These are phyloP conservation scores for Colletotrichum chlorophyti DNA, from an alignment of 2,329 filamentous ascomycete genomes.

Conservation along the genomic window DNA sequence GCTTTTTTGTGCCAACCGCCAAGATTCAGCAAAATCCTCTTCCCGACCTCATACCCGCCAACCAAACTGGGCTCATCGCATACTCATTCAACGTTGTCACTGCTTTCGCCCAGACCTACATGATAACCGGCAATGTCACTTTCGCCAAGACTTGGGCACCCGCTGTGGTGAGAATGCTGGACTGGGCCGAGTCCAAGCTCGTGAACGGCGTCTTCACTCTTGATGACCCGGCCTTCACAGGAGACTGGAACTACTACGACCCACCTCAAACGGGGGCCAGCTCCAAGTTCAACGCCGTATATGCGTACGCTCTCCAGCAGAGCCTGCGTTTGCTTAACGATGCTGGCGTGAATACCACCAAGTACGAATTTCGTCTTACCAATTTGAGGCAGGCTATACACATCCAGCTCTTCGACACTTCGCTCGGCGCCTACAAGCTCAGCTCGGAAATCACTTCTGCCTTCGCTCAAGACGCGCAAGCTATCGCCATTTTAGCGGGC, in stretches of 20 bases:
- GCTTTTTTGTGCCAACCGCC: conserved; percentile 40
- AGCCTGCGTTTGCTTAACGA: conserved; percentile 30
- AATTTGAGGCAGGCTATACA: conserved; percentile 35
- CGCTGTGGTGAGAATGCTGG: conserved; percentile 37
- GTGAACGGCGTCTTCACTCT: conserved; percentile 36
- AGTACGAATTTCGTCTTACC: conserved; percentile 34
- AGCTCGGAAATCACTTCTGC: conserved; percentile 33
- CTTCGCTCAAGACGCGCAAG: conserved; percentile 40
- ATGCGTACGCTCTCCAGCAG: conserved; percentile 40
- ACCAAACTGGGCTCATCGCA: conserved; percentile 40
- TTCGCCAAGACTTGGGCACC: conserved; percentile 38
- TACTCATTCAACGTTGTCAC: conserved; percentile 43
- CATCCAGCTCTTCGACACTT: conserved; percentile 33
- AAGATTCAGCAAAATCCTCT: conserved; percentile 40
- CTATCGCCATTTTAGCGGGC: conserved; percentile 39
- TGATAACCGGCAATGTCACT: conserved; percentile 35
- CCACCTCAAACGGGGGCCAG: conserved; percentile 36
- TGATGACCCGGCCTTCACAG: conserved; percentile 34
- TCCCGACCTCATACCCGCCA: conserved; percentile 28
- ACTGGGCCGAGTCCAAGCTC: conserved; percentile 41
- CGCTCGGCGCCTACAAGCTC: conserved; percentile 34
- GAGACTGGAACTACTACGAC: conserved; percentile 45
- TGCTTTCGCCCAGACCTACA: conserved; percentile 37
- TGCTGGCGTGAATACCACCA: conserved; percentile 27
- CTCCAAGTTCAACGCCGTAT: conserved; percentile 40